A percentile compares a stretch with the other conserved stretches of the same genome.
Conservation (phyloP, 176 grass and related monocot species). For the Guadua angustifolia region DNA sequence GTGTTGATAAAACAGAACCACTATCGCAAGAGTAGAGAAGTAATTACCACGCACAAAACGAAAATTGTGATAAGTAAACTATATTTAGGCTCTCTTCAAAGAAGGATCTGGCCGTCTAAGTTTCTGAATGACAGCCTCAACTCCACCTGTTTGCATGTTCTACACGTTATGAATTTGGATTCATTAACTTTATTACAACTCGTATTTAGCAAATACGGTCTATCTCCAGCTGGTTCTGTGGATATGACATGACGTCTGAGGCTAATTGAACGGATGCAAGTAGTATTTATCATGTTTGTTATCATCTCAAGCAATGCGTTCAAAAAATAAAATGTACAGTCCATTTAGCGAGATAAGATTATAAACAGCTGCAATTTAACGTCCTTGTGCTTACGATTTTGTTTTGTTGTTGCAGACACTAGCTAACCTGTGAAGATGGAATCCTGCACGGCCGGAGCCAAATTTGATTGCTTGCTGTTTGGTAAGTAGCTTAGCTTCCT, state of each 20-base stretch:
- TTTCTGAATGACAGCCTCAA: background rate
- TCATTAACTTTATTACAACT: background rate
- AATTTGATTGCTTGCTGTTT: slow-evolving; percentile 86
- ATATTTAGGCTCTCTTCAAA: background rate
- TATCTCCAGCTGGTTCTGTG: background rate
- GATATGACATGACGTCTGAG: background rate
- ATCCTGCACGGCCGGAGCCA: slow-evolving; percentile 49
- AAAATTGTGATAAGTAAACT: background rate
- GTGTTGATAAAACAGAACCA: background rate
- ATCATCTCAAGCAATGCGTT: background rate
- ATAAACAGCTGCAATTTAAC: background rate
- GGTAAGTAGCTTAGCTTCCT: slow-evolving; percentile 53
- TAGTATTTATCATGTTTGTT: background rate
- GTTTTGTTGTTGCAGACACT: slow-evolving; percentile 9
- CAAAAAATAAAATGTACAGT: background rate
- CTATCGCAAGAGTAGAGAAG: background rate
- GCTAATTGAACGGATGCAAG: background rate
- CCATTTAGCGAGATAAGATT: background rate
- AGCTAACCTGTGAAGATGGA: slow-evolving; percentile 50
- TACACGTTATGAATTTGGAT: background rate
- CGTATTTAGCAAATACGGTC: background rate
- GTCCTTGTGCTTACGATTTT: background rate
- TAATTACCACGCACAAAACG: background rate
- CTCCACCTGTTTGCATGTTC: background rate
- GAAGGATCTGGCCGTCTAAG: background rate